Base-by-base conservation (phyloP, 345 rosid genomes). In the Diplotaxis tenuifolia region DNA sequence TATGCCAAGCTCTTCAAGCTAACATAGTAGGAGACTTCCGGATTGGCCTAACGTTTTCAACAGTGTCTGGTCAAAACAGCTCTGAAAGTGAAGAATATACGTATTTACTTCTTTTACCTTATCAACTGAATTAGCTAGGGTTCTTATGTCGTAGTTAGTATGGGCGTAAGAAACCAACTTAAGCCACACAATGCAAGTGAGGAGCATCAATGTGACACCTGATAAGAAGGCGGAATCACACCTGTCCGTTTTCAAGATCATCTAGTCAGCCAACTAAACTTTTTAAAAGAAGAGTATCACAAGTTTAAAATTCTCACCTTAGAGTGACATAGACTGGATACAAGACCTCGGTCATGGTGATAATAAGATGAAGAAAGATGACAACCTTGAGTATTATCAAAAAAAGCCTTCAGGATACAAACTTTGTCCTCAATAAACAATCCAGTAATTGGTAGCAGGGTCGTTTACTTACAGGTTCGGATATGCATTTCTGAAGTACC, bases 121-220 rank as follows among this genome's bases (percentile, higher is more conserved):
- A 23, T 87, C 87, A 65, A 64, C 76, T 11, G 85, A 80, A 69
- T 84, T 86, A 36, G 90, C 82, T 65, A 90, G 50, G 10, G 86
- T 72, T 82, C 98, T 90, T 86, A 88, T 82, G 78, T 95, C 99
- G 70, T 77, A 79, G 85, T 70, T 92, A 19, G 99, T 90, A 82
- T 95, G 99, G 19, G 93, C 99, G 72, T 89, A 95, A 21, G 99
- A 92, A 25, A 95, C 92, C 84, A 92, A 74, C 82, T 95, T 95
- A 57, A 95, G 73, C 98, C 99, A 95, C 75, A 92, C 99, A 56
- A 95, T 88, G 82, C 98, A 90, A 73, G 99, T 81, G 79, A 95
- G 84, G 49, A 90, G 89, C 99, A 95, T 95, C 85, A 95, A 79
- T 0, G 97, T 83, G 61, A 84, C 86, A 59, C 98, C 99, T 23